These are phyloP conservation scores for Corylus avellana DNA, from an alignment of 306 rosid genomes.

Conservation along the genomic window DNA sequence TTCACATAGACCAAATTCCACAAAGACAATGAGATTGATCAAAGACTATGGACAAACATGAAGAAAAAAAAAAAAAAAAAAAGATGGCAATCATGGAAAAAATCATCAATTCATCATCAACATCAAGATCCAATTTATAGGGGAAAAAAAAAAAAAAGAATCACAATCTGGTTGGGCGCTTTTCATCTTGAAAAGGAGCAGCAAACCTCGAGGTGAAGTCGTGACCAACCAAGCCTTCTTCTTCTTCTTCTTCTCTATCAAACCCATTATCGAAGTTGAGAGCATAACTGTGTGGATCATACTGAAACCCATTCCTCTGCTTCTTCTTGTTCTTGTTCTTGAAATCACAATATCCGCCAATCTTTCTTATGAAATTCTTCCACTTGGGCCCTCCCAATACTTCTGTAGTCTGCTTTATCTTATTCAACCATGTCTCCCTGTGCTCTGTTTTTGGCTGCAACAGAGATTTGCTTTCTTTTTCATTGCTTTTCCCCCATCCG, in stretches of 20 bases:
- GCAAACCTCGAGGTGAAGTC: constrained; percentile 54
- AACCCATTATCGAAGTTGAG: constrained; percentile 59
- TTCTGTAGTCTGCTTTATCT: constrained; percentile 55
- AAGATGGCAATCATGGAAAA: neutral
- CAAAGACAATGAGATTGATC: neutral
- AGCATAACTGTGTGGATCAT: constrained; percentile 72
- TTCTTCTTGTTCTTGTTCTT: constrained; percentile 29
- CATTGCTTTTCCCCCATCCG: constrained; percentile 25
- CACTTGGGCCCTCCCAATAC: constrained; percentile 73
- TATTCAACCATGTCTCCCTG: constrained; percentile 49
- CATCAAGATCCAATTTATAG: constrained; percentile 1
- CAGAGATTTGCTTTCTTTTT: constrained; percentile 23
- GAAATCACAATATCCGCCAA: constrained; percentile 40
- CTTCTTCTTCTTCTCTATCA: constrained; percentile 43
- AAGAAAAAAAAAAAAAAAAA: neutral
- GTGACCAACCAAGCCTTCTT: constrained; percentile 29
- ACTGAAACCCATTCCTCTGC: constrained; percentile 44
- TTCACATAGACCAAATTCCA: neutral
- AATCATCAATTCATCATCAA: neutral
- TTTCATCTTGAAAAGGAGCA: constrained; percentile 33
- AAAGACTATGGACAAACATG: neutral
- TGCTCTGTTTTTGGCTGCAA: constrained; percentile 23
- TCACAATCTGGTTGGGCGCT: neutral
- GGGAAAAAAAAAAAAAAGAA: too few relatives aligned
- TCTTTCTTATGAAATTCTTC: constrained; percentile 71